Evolutionary conservation across 768 basidiomycete species (phyloP), one percentile per base, ranked within the genome.

Genomic region (Tylopilus sp.): DNA sequence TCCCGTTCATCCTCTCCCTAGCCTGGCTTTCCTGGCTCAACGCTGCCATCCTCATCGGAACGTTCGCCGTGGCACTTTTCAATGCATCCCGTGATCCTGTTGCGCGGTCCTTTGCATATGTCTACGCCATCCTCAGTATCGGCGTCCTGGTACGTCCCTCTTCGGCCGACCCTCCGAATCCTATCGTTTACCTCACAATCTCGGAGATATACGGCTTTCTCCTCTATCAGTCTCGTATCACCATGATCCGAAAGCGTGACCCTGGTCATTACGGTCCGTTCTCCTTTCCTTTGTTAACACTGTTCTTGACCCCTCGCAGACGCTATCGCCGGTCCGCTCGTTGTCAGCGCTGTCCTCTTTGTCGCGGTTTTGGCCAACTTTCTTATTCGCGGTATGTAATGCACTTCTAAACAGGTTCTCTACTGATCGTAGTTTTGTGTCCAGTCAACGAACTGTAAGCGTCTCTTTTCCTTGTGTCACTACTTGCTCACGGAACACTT

Each of bases 1-100:
- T 28, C 28, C 29, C 16, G 14, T 10, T 63, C 29, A 65, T 31
- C n/a, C 24, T 25, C 45, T 34, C 44, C 48, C 2, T 48, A 92
- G 91, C 96, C 2, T 97, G 94, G 89, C 80, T 98, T 29, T 81
- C 94, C 0, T 99, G 96, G 85, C 75, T 98, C 48, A 90, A 89
- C 57, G 85, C 89, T 38, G 80, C 90, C 3, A 74, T 98, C 34
- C 77, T 99, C 24, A 76, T 98, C 37, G 92, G 87, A 3, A 85
- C 91, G 0, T 82, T 99, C 21, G 78, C 94, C 1, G 74, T 96
- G 21, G 94, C 91, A 1, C 76, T 99, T 9, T 93, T 91, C 76
- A 96, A 97, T 63, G 85, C 89, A 0, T 89, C 90, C 7, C 80
- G 79, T 54, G 72, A 82, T 37, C 44, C 71, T 5, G 66, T 93